phyloP scores from a whole-genome alignment of 176 grass and related monocot species.

The Lolium rigidum region DNA sequence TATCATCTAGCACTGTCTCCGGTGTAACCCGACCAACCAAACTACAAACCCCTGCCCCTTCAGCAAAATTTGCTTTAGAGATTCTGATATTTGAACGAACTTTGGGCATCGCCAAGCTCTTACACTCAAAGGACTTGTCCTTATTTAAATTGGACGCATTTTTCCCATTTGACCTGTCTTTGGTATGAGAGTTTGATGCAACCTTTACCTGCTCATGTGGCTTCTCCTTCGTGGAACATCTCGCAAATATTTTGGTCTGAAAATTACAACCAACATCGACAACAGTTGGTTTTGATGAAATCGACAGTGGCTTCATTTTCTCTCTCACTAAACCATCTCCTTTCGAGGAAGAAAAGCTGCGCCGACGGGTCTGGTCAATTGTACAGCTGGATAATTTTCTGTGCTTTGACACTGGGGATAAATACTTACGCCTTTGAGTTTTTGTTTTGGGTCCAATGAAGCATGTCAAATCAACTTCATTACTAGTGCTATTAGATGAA shows the following conservation, averaged over 20 bases:
- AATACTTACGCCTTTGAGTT: slow-evolving; percentile 61
- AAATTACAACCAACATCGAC: slow-evolving; percentile 31
- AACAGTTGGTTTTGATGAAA: slow-evolving; percentile 46
- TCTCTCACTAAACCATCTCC: slow-evolving; percentile 37
- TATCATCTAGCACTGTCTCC: not conserved
- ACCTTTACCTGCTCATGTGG: slow-evolving; percentile 22
- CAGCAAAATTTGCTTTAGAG: slow-evolving; percentile 10
- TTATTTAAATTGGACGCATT: slow-evolving; percentile 14
- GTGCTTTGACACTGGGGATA: slow-evolving; percentile 74
- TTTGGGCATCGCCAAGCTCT: slow-evolving; percentile 22
- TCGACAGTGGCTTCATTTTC: slow-evolving; percentile 39
- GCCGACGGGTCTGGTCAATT: slow-evolving; percentile 53
- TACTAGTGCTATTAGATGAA: slow-evolving; percentile 35
- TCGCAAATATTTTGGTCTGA: slow-evolving; percentile 9
- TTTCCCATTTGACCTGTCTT: slow-evolving; percentile 36
- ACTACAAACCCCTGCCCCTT: slow-evolving; percentile 37
- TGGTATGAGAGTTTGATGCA: slow-evolving; percentile 28
- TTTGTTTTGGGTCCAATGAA: slow-evolving; percentile 56
- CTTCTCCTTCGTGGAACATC: slow-evolving; percentile 49
- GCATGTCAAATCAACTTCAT: slow-evolving; percentile 32
- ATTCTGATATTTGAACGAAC: slow-evolving; percentile 37
- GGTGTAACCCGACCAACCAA: slow-evolving; percentile 48
- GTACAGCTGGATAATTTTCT: slow-evolving; percentile 79
- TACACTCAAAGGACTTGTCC: slow-evolving; percentile 44
- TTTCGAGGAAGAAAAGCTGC: slow-evolving; percentile 49